Base-by-base conservation (phyloP, 768 basidiomycete species). In the Panellus pusillus region DNA sequence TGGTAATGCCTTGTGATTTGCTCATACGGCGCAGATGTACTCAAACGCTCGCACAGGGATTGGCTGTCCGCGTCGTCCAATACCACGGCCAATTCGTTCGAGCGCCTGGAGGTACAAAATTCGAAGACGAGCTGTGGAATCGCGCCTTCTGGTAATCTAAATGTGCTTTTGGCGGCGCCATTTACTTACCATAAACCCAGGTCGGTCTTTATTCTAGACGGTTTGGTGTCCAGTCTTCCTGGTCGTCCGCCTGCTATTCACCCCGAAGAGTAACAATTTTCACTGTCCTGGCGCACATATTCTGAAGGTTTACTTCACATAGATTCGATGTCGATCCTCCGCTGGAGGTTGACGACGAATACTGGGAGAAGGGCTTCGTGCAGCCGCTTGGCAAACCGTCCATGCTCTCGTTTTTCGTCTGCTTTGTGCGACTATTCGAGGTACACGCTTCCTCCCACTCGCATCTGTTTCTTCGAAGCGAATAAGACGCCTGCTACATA, bases 271-370 rank as follows among this genome's bases (percentile, higher is more conserved):
- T 35, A 35, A 14, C 24, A 24, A 24, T 6, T 6, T 24, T 24
- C 24, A 24, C 24, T 24, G 6, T 24, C 24, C 2, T 24, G 24
- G 24, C 24, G 24, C 24, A 24, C 24, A 24, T 24, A 6, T 24
- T 24, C 24, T 24, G 6, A 24, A 24, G 24, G 24, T 3, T 24
- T 24, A 24, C 24, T 24, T 6, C 24, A 6, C 24, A 24, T 24
- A 50, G 49, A 17, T 24, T 41, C 11, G 49, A 50, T n/a, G 49
- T 29, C 9, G 49, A 41, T n/a, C 49, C 39, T 19, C 49, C 49
- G 12, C 27, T 50, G 8, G 27, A 41, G 28, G 38, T 41, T 14
- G 49, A 50, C 40, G 49, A 50, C 40, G 40, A 50, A 28, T 50
- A 42, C 18, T 50, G 38, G 39, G 49, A 42, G 3, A 20, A 29